These are phyloP conservation scores for Keithomyces neogunnii DNA, from an alignment of 2,329 filamentous ascomycete species.

Conservation along the genomic window DNA sequence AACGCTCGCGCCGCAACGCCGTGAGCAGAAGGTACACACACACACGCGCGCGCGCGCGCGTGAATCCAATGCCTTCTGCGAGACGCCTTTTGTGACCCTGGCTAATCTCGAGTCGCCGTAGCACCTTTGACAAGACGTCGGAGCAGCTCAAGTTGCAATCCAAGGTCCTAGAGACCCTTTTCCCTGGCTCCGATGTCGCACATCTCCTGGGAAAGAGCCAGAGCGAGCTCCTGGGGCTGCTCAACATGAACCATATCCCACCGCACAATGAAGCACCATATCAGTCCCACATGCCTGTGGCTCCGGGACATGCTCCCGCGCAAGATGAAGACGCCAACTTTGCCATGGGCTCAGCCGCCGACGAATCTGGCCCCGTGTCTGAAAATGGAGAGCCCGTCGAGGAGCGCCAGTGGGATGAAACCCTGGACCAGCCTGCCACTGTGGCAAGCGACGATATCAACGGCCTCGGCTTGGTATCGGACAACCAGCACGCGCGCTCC, in stretches of 20 bases:
- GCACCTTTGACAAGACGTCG: slow-evolving; percentile 17
- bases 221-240: slow-evolving; percentile 12
- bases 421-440: slow-evolving; percentile 14
- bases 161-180: slow-evolving; percentile 14
- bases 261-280: neutral
- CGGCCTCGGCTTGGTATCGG: slow-evolving; percentile 34
- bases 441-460: slow-evolving; percentile 23
- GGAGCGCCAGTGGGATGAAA: slow-evolving; percentile 21
- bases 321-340: slow-evolving; percentile 1
- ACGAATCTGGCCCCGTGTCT: slow-evolving; percentile 17
- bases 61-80: no score
- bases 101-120: slow-evolving; percentile 8
- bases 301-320: neutral
- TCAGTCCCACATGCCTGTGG: neutral
- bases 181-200: slow-evolving; percentile 11
- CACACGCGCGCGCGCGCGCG: neutral
- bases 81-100: neutral
- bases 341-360: neutral
- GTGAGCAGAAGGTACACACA: slow-evolving; percentile 18
- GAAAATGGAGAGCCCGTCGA: slow-evolving; percentile 18
- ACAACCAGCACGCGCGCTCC: slow-evolving; percentile 43
- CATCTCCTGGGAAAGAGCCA: slow-evolving; percentile 14
- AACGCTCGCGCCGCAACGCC: slow-evolving; percentile 20
- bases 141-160: slow-evolving; percentile 15
- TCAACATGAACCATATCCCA: slow-evolving; percentile 1